Conservation (phyloP, 1,284 basidiomycete species). For the Rhizoctonia solani region DNA sequence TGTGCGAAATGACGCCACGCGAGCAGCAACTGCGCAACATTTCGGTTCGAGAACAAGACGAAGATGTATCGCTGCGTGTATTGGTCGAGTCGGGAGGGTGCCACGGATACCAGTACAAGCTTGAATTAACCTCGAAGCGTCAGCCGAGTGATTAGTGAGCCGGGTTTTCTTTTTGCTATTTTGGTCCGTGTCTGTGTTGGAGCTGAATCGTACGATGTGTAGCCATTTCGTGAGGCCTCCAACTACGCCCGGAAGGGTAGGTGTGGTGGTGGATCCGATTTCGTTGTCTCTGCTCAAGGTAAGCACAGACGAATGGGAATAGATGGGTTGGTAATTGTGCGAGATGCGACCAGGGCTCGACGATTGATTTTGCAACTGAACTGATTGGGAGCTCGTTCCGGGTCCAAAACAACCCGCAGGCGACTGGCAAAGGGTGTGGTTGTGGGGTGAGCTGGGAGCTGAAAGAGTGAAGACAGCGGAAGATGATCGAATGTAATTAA, state of each 20-base stretch:
- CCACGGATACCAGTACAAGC: constrained; percentile 91
- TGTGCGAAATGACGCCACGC: background rate
- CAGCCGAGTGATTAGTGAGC: constrained; percentile 80
- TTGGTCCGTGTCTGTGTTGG: background rate
- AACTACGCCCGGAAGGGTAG: constrained; percentile 37
- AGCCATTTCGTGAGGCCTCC: constrained; percentile 30
- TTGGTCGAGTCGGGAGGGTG: constrained; percentile 88
- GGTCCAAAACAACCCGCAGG: constrained; percentile 79
- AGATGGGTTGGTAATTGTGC: background rate
- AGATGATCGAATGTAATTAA: background rate
- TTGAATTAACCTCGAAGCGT: constrained; percentile 68
- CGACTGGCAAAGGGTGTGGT: constrained; percentile 83
- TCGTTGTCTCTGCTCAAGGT: constrained; percentile 74
- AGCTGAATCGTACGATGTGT: constrained; percentile 16
- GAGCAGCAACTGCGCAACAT: constrained; percentile 69
- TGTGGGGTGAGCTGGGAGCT: constrained; percentile 92
- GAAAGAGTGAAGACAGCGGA: constrained; percentile 63
- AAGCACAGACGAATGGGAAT: background rate
- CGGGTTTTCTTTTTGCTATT: background rate
- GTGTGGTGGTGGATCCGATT: constrained; percentile 75
- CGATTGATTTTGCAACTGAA: constrained; percentile 87
- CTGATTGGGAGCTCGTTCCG: constrained; percentile 87
- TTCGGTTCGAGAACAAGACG: constrained; percentile 59
- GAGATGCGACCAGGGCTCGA: constrained; percentile 57
- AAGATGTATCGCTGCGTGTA: constrained; percentile 69